Evolutionary conservation across 495 filamentous ascomycete species (phyloP).

Genomic region (Astrothelium macrocarpum): DNA sequence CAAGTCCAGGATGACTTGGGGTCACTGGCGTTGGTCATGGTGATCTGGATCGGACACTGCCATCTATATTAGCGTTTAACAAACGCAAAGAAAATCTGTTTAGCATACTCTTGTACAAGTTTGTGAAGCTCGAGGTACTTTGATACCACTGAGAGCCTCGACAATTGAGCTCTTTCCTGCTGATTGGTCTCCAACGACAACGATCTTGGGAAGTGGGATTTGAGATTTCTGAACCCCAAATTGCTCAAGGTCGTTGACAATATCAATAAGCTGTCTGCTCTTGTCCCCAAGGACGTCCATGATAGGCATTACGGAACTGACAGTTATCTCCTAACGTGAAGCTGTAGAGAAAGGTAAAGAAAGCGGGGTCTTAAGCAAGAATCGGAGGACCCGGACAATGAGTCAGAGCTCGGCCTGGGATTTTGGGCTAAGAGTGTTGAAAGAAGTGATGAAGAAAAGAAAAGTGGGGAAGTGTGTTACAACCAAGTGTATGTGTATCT

Average conservation of each 20-base stretch:
- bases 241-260: constrained; percentile 24
- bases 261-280: constrained; percentile 17
- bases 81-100: neutral
- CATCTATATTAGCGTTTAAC: neutral
- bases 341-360: neutral
- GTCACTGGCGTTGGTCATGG: constrained; percentile 45
- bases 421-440: neutral
- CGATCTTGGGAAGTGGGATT: constrained; percentile 61
- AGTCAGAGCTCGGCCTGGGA: neutral
- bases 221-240: constrained; percentile 30
- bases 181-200: constrained; percentile 71
- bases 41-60: constrained; percentile 63
- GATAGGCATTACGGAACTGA: neutral
- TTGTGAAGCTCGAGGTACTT: constrained; percentile 55
- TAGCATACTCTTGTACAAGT: constrained; percentile 53
- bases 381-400: neutral
- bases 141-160: constrained; percentile 69
- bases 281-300: constrained; percentile 10
- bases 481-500: too few species aligned
- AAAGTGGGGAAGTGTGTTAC: neutral
- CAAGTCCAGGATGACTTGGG: constrained; percentile 48
- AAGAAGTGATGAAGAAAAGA: neutral
- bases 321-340: neutral
- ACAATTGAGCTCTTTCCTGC: constrained; percentile 75
- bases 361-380: neutral